A percentile compares a stretch with the other conserved stretches of the same genome.
These are phyloP conservation scores for Oleoguttula mirabilis DNA, from an alignment of 495 filamentous ascomycete species.

Conservation along the genomic window DNA sequence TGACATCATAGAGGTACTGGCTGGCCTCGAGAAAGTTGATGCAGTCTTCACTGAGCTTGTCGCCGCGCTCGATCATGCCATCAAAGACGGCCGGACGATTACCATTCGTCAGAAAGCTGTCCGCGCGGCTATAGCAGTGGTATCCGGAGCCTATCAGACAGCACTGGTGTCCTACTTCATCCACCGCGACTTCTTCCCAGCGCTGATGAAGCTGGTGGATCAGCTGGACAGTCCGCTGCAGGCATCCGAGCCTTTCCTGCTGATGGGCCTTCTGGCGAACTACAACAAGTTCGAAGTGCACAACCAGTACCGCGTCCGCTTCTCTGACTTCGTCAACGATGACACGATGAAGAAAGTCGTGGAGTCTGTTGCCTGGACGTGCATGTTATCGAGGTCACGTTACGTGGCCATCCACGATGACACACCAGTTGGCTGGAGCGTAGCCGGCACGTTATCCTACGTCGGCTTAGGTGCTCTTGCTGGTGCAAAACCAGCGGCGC, in stretches of 20 bases:
- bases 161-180: conserved; percentile 90
- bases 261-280: conserved; percentile 84
- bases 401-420: conserved; percentile 91
- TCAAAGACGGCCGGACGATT: conserved; percentile 64
- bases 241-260: conserved; percentile 62
- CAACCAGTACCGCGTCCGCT: conserved; percentile 85
- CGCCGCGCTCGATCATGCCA: conserved; percentile 61
- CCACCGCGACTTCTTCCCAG: conserved; percentile 85
- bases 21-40: conserved; percentile 80
- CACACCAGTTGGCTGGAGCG: conserved; percentile 77
- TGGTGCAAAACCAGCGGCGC: conserved; percentile 49
- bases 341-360: conserved; percentile 71
- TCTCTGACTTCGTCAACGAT: conserved; percentile 98
- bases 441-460: conserved; percentile 67
- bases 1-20: conserved; percentile 80
- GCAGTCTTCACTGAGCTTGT: conserved; percentile 81
- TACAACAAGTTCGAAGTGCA: conserved; percentile 99
- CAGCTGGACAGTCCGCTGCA: conserved; percentile 53
- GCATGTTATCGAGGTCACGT: conserved; percentile 49
- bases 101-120: conserved; percentile 69
- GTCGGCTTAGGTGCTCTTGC: conserved; percentile 72
- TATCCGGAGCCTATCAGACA: conserved; percentile 89
- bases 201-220: conserved; percentile 91
- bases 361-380: conserved; percentile 57
- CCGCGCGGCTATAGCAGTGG: conserved; percentile 65